Evolutionary conservation across 306 rosid species (phyloP).

Genomic region (Hylodesmum podocarpum): DNA sequence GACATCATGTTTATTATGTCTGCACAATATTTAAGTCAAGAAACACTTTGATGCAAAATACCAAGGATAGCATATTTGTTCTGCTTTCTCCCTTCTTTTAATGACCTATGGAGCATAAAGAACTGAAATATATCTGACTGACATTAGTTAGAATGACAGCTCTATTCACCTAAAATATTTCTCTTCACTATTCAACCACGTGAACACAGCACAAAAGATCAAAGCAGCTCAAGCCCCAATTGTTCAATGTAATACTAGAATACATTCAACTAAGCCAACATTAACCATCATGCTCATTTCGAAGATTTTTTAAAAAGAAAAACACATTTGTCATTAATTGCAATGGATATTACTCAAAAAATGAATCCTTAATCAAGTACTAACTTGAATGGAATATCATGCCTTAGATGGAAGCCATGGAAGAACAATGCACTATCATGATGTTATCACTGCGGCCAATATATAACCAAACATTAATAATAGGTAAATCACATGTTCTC

Average conservation of each 20-base stretch:
- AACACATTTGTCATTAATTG: not conserved
- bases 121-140: not conserved
- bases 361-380: not conserved
- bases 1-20: not conserved
- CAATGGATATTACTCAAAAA: not conserved
- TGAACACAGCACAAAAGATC: not conserved
- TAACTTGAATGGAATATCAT: not conserved
- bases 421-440: not conserved
- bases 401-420: not conserved
- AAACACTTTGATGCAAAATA: not conserved
- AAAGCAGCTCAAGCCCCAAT: not conserved
- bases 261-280: not conserved
- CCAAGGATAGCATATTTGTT: not conserved
- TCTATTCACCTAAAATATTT: not conserved
- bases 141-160: not conserved
- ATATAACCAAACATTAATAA: not conserved
- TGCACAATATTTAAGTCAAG: not conserved
- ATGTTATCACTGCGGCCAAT: not conserved
- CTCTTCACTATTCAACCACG: not conserved
- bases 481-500: not conserved
- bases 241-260: not conserved
- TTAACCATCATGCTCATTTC: not conserved
- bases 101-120: not conserved
- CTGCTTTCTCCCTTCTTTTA: not conserved
- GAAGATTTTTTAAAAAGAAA: not conserved